phyloP scores from a whole-genome alignment of 2,329 filamentous ascomycete species.

The Claviceps digitariae region DNA sequence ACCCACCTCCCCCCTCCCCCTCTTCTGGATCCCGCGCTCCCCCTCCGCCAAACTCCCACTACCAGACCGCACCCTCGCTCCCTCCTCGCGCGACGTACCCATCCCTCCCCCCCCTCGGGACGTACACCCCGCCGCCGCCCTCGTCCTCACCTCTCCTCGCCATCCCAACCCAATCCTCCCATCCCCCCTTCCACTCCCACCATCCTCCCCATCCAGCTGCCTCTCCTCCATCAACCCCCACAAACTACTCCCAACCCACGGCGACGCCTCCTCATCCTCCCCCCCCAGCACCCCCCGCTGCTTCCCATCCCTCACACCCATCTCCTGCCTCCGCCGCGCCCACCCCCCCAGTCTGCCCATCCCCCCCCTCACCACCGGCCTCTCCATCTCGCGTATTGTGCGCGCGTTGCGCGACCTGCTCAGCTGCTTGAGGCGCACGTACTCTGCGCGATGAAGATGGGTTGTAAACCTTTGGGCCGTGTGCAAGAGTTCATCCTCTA shows the following conservation, averaged over 20 bases:
- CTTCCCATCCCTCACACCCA: constrained; percentile 10
- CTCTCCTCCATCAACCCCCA: constrained; percentile 30
- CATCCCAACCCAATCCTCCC: background rate
- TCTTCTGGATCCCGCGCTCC: background rate
- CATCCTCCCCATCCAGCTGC: constrained; percentile 11
- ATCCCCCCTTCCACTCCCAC: constrained; percentile 16
- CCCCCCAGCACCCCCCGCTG: constrained; percentile 10
- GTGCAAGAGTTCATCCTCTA: constrained; percentile 64
- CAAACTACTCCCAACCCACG: constrained; percentile 20
- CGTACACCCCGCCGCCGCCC: constrained; percentile 8
- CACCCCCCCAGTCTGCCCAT: constrained; percentile 13
- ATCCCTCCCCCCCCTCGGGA: constrained; percentile 3
- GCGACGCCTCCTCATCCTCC: constrained; percentile 8
- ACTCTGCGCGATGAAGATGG: constrained; percentile 67
- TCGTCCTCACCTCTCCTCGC: background rate
- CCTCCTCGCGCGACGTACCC: background rate
- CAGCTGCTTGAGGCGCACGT: constrained; percentile 49
- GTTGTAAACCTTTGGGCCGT: constrained; percentile 57
- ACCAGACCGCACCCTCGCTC: background rate
- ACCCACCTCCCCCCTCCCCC: background rate
- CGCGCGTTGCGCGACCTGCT: constrained; percentile 41
- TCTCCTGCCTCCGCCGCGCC: constrained; percentile 12
- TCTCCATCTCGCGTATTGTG: constrained; percentile 34
- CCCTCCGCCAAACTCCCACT: background rate
- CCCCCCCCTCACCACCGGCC: constrained; percentile 29